phyloP scores from a whole-genome alignment of 2,329 filamentous ascomycete species.

The Beauveria sp. region DNA sequence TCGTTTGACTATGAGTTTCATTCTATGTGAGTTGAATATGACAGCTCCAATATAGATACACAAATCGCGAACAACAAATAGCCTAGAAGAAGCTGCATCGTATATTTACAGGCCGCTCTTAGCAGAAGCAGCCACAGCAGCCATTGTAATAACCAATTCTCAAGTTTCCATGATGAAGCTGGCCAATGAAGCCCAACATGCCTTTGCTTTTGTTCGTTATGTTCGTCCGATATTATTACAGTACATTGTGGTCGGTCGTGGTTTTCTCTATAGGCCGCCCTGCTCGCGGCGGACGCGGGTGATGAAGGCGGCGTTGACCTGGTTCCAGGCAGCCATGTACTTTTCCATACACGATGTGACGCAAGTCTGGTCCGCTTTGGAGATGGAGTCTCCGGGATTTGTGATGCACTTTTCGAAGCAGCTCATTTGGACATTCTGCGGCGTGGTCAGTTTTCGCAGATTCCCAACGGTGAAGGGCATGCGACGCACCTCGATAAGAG shows the following conservation, averaged over 20 bases:
- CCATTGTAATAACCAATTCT: background rate
- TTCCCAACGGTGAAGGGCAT: background rate
- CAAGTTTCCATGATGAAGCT: background rate
- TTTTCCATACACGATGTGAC: conserved; percentile 75
- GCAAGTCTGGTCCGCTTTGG: conserved; percentile 61
- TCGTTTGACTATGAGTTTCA: background rate
- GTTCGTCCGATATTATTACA: background rate
- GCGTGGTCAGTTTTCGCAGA: background rate
- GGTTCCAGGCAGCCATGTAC: conserved; percentile 75
- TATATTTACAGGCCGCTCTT: conserved; percentile 2
- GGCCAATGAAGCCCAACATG: background rate
- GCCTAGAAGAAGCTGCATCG: background rate
- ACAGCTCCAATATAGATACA: conserved; percentile 1
- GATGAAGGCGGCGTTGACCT: conserved; percentile 62
- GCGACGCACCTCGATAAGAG: conserved; percentile 57
- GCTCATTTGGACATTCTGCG: conserved; percentile 69
- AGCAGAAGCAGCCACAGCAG: background rate
- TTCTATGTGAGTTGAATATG: background rate
- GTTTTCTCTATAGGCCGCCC: conserved; percentile 18
- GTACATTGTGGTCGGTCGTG: background rate
- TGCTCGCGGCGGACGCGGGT: conserved; percentile 53
- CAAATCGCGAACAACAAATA: background rate
- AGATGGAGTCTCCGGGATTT: conserved; percentile 59
- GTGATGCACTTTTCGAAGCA: conserved; percentile 74
- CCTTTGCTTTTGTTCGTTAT: background rate